These are phyloP conservation scores for Aspergillus jensenii DNA, from an alignment of 2,329 filamentous ascomycete genomes.

Conservation along the genomic window DNA sequence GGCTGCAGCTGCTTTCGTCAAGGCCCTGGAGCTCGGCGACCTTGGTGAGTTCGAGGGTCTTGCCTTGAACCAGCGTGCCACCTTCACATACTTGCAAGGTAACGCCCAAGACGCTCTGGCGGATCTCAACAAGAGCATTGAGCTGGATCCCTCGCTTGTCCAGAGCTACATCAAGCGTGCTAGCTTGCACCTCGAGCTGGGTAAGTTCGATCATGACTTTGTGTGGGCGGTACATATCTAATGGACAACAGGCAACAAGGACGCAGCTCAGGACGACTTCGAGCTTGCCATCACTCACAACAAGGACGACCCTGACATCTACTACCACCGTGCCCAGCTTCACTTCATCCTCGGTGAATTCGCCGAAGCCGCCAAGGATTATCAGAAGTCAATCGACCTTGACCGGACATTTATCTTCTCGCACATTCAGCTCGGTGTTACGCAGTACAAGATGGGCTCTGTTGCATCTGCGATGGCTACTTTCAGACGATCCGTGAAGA, in stretches of 20 bases:
- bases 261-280: conserved; percentile 86
- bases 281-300: conserved; percentile 81
- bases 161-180: conserved; percentile 99
- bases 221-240: neutral
- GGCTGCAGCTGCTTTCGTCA: conserved; percentile 81
- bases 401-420: conserved; percentile 98
- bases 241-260: conserved; percentile 66
- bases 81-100: conserved; percentile 88
- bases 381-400: conserved; percentile 98
- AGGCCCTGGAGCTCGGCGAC: conserved; percentile 77
- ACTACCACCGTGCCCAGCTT: conserved; percentile 96
- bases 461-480: conserved; percentile 98
- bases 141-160: conserved; percentile 81
- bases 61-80: conserved; percentile 94
- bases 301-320: conserved; percentile 89
- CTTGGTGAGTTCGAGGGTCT: conserved; percentile 82
- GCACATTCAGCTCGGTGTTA: conserved; percentile 97
- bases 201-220: conserved; percentile 46
- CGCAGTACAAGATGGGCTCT: conserved; percentile 99
- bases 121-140: conserved; percentile 90
- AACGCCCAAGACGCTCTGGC: conserved; percentile 79
- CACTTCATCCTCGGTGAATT: conserved; percentile 98
- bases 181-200: conserved; percentile 94
- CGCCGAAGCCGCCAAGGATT: conserved; percentile 91
- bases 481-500: conserved; percentile 96